Conservation (phyloP, 257 asterid genomes). For the Solanum bulbocastanum region DNA sequence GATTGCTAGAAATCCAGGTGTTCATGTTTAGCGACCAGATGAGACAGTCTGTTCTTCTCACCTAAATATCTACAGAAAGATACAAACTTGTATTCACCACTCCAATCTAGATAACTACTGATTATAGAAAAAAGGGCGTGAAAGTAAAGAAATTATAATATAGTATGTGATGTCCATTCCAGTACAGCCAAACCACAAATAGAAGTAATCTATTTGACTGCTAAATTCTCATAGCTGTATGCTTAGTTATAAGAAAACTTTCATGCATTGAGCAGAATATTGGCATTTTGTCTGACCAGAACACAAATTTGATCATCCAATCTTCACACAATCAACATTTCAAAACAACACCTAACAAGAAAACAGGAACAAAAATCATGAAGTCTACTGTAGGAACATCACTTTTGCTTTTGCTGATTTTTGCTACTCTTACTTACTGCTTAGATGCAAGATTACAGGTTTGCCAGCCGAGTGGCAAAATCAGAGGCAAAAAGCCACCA, state of each 20-base stretch:
- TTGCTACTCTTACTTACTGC: background rate
- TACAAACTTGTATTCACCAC: background rate
- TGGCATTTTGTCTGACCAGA: background rate
- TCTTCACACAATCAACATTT: background rate
- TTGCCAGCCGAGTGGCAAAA: constrained; percentile 32
- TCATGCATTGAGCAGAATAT: background rate
- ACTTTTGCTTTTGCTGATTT: constrained; percentile 3
- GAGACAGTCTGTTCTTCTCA: background rate
- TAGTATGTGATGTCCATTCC: background rate
- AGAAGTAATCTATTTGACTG: background rate
- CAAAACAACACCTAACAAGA: background rate
- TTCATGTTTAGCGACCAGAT: background rate
- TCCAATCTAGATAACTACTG: background rate
- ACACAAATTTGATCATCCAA: background rate
- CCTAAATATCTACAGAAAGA: background rate
- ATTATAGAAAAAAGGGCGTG: background rate
- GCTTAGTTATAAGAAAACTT: background rate
- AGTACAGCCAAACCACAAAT: background rate
- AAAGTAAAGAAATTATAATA: background rate
- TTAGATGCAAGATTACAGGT: background rate
- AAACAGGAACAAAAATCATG: background rate
- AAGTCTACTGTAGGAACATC: background rate
- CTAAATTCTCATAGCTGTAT: background rate
- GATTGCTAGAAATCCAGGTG: background rate
- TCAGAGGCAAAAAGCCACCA: constrained; percentile 24